Evolutionary conservation across 495 filamentous ascomycete species (phyloP).

Genomic region (Saxophila tyrrhenica): DNA sequence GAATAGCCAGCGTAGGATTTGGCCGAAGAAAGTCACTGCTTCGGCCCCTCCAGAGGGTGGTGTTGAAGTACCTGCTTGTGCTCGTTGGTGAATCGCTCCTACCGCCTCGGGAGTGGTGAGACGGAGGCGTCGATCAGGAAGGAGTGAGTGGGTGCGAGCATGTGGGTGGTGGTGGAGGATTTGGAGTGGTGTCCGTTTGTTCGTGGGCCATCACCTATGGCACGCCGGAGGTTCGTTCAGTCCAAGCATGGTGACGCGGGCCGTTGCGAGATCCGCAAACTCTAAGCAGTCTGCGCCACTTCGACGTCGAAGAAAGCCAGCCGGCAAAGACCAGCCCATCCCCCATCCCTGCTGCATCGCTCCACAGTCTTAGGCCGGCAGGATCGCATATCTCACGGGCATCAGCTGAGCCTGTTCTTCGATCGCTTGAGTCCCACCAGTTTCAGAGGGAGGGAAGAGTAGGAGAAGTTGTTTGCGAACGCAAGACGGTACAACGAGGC

Average conservation of each 20-base stretch:
- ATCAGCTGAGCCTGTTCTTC: neutral
- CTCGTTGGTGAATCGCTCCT: neutral
- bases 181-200: neutral
- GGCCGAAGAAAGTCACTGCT: neutral
- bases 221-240: neutral
- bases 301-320: too few species aligned
- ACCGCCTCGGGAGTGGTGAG: neutral
- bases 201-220: neutral
- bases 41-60: neutral
- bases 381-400: neutral
- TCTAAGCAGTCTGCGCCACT: too few species aligned
- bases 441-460: too few species aligned
- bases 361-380: neutral
- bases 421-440: too few species aligned
- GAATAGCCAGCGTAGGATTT: neutral
- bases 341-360: neutral
- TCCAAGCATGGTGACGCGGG: too few species aligned
- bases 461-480: neutral
- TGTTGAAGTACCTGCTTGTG: neutral
- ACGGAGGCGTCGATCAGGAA: neutral
- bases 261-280: too few species aligned
- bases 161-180: neutral
- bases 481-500: neutral
- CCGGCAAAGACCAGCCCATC: too few species aligned
- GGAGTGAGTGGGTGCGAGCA: neutral